Conservation (phyloP, 352 stramenopile species). For the Pythium rishiriense region DNA sequence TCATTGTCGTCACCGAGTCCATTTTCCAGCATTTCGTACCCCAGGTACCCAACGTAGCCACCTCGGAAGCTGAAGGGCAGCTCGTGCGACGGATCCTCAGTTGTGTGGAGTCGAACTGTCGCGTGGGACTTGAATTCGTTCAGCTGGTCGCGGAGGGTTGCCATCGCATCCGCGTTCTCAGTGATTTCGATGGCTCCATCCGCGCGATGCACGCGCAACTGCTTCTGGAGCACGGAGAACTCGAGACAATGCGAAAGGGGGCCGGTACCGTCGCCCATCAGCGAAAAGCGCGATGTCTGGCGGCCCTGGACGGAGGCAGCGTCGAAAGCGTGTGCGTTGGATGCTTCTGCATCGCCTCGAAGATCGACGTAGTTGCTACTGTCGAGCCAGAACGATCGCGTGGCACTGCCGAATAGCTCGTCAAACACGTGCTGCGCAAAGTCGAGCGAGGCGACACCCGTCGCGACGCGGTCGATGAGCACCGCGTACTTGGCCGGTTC, state of each 20-base stretch:
- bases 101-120: slow-evolving; percentile 24
- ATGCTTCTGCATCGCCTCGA: neutral
- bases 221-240: slow-evolving; percentile 56
- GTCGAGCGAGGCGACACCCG: slow-evolving; percentile 46
- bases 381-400: slow-evolving; percentile 77
- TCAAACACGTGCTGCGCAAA: slow-evolving; percentile 67
- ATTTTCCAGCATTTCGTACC: slow-evolving; percentile 77
- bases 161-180: slow-evolving; percentile 27
- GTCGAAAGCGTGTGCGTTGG: neutral
- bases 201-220: slow-evolving; percentile 40
- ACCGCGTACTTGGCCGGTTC: slow-evolving; percentile 35
- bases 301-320: neutral
- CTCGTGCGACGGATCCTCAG: slow-evolving; percentile 19
- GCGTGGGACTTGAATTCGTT: slow-evolving; percentile 35
- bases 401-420: slow-evolving; percentile 44
- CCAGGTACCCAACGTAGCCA: slow-evolving; percentile 89
- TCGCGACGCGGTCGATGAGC: slow-evolving; percentile 38
- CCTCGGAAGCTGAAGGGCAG: slow-evolving; percentile 76
- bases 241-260: slow-evolving; percentile 65
- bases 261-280: slow-evolving; percentile 71
- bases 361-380: slow-evolving; percentile 58
- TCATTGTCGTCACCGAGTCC: slow-evolving; percentile 25
- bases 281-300: slow-evolving; percentile 53
- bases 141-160: slow-evolving; percentile 45
- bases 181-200: slow-evolving; percentile 14